phyloP scores from a whole-genome alignment of 108 stramenopile genomes.

The Seminavis robusta region DNA sequence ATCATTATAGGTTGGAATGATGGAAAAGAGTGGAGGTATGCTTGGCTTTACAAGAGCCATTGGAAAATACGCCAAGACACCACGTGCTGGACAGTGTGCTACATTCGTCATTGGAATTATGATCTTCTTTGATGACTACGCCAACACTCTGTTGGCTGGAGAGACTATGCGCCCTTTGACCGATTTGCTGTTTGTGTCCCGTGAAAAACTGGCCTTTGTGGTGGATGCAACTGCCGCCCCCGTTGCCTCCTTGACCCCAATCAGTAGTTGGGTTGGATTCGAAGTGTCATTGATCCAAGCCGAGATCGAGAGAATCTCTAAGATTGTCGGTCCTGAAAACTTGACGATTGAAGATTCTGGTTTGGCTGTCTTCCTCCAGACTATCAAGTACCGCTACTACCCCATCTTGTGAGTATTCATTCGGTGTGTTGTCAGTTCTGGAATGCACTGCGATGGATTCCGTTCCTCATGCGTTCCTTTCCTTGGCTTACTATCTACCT shows the following conservation, averaged over 20 bases:
- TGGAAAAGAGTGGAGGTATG: conserved; percentile 60
- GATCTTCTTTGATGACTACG: conserved; percentile 72
- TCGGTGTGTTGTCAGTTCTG: too few relatives aligned
- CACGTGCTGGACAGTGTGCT: conserved; percentile 14
- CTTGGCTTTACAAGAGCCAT: conserved; percentile 40
- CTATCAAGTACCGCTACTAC: conserved; percentile 57
- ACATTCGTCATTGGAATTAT: conserved; percentile 34
- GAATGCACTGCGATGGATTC: too few relatives aligned
- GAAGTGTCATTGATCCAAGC: conserved; percentile 59
- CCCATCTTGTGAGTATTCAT: too few relatives aligned
- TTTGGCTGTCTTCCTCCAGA: conserved; percentile 52
- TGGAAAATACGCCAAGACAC: conserved; percentile 19
- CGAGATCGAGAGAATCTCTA: conserved; percentile 45
- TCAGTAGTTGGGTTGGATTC: conserved; percentile 74
- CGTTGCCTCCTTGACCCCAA: conserved; percentile 57
- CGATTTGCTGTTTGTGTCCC: conserved; percentile 39
- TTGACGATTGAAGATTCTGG: conserved; percentile 34
- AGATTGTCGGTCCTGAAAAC: conserved; percentile 3
- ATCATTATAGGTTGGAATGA: conserved; percentile 40
- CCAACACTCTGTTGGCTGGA: conserved; percentile 63
- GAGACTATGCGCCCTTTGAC: conserved; percentile 56
- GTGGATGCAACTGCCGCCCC: conserved; percentile 74
- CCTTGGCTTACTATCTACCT: too few relatives aligned
- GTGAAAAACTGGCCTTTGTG: conserved; percentile 70
- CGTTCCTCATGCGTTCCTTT: too few relatives aligned